Conservation (phyloP, 1,284 basidiomycete genomes). For the Ganoderma multipileum region DNA sequence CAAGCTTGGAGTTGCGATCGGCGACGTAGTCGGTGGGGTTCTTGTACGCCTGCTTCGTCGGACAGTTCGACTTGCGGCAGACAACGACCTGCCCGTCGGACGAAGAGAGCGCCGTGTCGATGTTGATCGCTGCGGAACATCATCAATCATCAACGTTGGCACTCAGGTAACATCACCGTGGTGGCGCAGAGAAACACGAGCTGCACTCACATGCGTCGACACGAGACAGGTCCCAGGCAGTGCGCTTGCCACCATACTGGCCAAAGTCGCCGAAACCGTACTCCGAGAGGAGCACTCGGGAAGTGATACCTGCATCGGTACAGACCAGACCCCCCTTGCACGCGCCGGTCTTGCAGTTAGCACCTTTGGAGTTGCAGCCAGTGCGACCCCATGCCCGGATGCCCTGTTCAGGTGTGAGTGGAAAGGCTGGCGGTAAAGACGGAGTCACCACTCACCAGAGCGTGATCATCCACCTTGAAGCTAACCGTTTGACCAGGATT, state of each 20-base stretch:
- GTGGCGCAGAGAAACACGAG: neutral
- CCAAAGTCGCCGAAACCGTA: conserved; percentile 5
- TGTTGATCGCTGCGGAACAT: conserved; percentile 4
- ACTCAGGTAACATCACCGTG: too few species aligned
- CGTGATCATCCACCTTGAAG: conserved; percentile 1
- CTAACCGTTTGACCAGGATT: neutral
- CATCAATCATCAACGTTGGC: neutral
- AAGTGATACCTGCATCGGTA: conserved; percentile 7
- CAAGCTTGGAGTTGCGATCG: conserved; percentile 5
- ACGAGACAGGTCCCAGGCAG: conserved; percentile 1
- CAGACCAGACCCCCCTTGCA: conserved; percentile 7
- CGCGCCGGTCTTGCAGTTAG: conserved; percentile 3
- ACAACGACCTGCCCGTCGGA: neutral
- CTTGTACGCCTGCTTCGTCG: neutral
- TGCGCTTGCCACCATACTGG: conserved; percentile 1
- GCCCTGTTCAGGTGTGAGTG: neutral
- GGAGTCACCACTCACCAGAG: neutral
- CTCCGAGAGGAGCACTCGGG: conserved; percentile 3
- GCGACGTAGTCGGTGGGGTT: conserved; percentile 1
- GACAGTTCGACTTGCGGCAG: neutral
- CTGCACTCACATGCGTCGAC: conserved; percentile 2
- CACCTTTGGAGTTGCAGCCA: neutral
- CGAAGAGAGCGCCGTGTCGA: neutral
- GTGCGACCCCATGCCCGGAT: conserved; percentile 8
- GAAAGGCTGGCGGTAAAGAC: neutral